phyloP scores from a whole-genome alignment of 768 basidiomycete genomes.

The Kwoniella dendrophila region DNA sequence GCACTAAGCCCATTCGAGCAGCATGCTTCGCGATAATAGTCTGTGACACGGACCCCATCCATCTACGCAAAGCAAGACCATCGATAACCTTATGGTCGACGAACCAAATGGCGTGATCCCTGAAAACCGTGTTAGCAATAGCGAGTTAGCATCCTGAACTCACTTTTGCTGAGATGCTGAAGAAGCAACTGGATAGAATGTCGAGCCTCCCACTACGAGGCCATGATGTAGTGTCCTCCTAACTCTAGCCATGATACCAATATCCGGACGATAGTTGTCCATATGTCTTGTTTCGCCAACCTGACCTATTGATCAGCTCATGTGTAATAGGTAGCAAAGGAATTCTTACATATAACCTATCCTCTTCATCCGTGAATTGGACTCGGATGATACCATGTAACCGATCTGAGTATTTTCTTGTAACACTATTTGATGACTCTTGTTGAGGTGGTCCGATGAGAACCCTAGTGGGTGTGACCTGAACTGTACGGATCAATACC shows the following conservation, averaged over 20 bases:
- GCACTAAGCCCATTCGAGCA: conserved; percentile 51
- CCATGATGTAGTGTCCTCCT: conserved; percentile 49
- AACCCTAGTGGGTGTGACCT: conserved; percentile 51
- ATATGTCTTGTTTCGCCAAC: conserved; percentile 30
- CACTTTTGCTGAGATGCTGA: conserved; percentile 54
- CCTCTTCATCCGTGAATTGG: conserved; percentile 53
- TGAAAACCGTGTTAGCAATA: conserved; percentile 17
- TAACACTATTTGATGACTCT: conserved; percentile 54
- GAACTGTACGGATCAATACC: conserved; percentile 42
- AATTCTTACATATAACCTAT: conserved; percentile 42
- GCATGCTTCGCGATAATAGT: conserved; percentile 53
- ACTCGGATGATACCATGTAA: conserved; percentile 50
- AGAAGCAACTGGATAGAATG: conserved; percentile 50
- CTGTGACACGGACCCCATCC: conserved; percentile 53
- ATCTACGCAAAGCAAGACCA: conserved; percentile 32
- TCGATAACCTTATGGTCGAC: conserved; percentile 41
- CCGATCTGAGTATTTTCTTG: conserved; percentile 37
- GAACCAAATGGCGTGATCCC: conserved; percentile 56
- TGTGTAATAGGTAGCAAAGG: neutral
- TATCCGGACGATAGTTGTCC: conserved; percentile 31
- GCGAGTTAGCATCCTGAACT: neutral
- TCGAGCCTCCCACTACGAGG: conserved; percentile 43
- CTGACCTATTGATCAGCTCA: neutral
- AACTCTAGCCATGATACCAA: conserved; percentile 50
- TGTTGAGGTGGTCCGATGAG: conserved; percentile 48